Conservation (phyloP, 805 yeast species). For the Lipomyces yamanashiensis region DNA sequence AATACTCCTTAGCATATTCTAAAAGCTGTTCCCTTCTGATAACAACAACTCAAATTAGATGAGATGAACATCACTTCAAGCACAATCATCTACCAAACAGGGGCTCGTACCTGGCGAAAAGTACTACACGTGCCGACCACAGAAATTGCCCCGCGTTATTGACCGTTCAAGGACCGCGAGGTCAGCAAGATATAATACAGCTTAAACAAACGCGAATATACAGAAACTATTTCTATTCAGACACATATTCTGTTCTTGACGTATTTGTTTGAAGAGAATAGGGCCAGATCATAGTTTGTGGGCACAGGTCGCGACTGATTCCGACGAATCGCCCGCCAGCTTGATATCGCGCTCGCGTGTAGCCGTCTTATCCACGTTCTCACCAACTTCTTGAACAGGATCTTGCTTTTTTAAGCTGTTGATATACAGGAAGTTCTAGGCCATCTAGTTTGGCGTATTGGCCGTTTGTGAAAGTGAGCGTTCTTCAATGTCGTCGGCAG, state of each 20-base stretch:
- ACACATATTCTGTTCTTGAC: no score
- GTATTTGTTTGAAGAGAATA: not conserved
- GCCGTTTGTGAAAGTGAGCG: not conserved
- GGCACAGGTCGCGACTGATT: not conserved
- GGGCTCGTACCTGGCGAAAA: slow-evolving; percentile 4
- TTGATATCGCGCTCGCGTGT: not conserved
- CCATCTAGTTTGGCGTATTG: no score
- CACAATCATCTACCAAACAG: not conserved
- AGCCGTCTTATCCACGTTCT: not conserved
- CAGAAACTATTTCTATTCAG: not conserved
- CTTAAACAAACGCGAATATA: not conserved
- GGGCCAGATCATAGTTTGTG: not conserved
- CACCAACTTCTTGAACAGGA: not conserved
- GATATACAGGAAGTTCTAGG: no score
- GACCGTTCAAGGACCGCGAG: not conserved
- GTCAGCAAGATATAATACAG: not conserved
- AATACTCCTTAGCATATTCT: no score
- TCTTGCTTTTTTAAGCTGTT: not conserved
- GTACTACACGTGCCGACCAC: slow-evolving; percentile 6
- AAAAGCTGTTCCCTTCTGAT: no score
- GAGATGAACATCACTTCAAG: not conserved
- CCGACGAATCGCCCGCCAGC: slow-evolving; percentile 10
- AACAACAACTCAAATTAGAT: not conserved
- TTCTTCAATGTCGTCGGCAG: slow-evolving; percentile 8
- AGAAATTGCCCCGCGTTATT: not conserved